Base-by-base conservation (phyloP, 371 early-diverging fungal species). In the Umbelopsis sp. region DNA sequence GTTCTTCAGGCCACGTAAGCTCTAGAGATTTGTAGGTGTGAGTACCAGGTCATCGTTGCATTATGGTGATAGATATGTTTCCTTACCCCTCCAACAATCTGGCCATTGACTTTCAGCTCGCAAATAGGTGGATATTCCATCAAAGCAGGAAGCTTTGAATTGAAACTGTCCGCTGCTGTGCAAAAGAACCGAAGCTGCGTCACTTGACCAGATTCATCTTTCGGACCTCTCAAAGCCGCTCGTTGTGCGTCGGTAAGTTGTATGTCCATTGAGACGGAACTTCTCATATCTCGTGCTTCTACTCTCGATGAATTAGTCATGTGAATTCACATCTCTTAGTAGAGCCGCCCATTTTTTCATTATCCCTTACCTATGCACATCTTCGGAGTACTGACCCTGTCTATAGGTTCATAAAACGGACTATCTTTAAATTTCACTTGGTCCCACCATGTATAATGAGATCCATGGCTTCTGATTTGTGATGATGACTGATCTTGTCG, bases 1-100 rank as follows among this genome's bases (percentile, higher is more conserved):
- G 38, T 83, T 85, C 65, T 86, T 89, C 51, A 86, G 65, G 1
- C 91, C 89, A 44, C 86, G 79, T 18, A 87, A 68, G 18, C 68
- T 76, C 89, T 89, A 73, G 16, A 48, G 2, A n/a, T 48, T 0
- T 18, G 18, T n/a, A 52, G 18, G 68, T 18, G 6, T 29, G 37
- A 52, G 11, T 18, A 52, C 41, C 65, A 25, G 35, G 9, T 32
- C 8, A 20, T 22, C 32, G 38, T 24, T 22, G n/a, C 20, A 44
- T 24, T 37, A 25, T 46, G 35, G 29, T 29, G 29, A 29, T 29
- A 29, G 29, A 29, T 29, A 29, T 29, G 29, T 29, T 29, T 1
- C 12, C 84, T 74, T 85, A 87, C 88, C 12, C 80, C 83, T 22
- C 74, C 70, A 53, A 87, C 70, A 2, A 79, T 71, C 22, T 68